Percentiles rank a stretch among this genome's conserved stretches.
phyloP scores from a whole-genome alignment of 164 flowering plant genomes.

The Brasenia schreberi region DNA sequence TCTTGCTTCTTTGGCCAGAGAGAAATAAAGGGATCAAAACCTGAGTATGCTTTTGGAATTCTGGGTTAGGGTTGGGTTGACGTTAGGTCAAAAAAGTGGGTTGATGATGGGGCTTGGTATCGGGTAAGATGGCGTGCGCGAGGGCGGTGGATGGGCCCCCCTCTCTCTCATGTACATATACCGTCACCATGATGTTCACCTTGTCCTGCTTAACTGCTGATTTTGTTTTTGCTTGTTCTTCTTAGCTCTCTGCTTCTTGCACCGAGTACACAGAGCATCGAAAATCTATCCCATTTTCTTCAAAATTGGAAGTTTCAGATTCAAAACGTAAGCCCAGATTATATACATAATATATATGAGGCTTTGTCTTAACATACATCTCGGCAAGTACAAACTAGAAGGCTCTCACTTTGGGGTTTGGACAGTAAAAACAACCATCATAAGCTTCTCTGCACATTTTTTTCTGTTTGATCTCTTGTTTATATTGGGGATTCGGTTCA shows the following conservation, averaged over 20 bases:
- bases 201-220: too few species aligned
- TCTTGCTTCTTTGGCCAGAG: neutral
- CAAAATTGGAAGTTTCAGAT: too few species aligned
- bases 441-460: neutral
- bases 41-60: neutral
- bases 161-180: constrained; percentile 1
- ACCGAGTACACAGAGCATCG: neutral
- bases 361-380: too few species aligned
- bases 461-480: neutral
- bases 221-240: neutral
- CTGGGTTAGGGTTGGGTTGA: constrained; percentile 22
- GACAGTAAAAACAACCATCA: neutral
- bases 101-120: constrained; percentile 25
- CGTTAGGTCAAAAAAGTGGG: constrained; percentile 51
- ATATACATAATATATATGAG: too few species aligned
- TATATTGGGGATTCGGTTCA: neutral
- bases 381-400: too few species aligned
- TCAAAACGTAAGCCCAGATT: too few species aligned
- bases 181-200: neutral
- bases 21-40: too few species aligned
- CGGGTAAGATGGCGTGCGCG: constrained; percentile 60
- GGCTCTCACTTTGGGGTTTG: too few species aligned
- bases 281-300: too few species aligned
- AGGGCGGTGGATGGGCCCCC: constrained; percentile 65
- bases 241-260: neutral